Evolutionary conservation across 2,329 filamentous ascomycete species (phyloP).

Genomic region (Cordyceps pruinosa): DNA sequence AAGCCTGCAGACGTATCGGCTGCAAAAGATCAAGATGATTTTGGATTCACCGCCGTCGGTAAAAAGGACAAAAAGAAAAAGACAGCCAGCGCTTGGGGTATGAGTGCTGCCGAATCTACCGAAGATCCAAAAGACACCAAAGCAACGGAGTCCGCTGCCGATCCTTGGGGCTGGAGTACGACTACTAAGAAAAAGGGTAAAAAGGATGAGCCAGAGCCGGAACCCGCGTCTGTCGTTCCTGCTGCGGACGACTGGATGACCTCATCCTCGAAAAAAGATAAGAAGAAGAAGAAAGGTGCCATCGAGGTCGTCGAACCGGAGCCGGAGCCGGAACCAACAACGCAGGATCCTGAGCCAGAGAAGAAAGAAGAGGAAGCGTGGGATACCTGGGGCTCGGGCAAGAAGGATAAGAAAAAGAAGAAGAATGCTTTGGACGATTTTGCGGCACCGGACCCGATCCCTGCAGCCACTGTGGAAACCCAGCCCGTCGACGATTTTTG

Average conservation of each 20-base stretch:
- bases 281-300: slow-evolving; percentile 31
- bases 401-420: slow-evolving; percentile 30
- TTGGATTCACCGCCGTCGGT: slow-evolving; percentile 23
- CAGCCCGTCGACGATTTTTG: slow-evolving; percentile 16
- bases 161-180: slow-evolving; percentile 31
- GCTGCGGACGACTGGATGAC: slow-evolving; percentile 19
- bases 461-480: slow-evolving; percentile 8
- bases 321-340: slow-evolving; percentile 16
- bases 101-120: slow-evolving; percentile 26
- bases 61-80: slow-evolving; percentile 41
- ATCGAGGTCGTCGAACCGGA: slow-evolving; percentile 20
- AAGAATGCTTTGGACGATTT: slow-evolving; percentile 18
- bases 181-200: slow-evolving; percentile 37
- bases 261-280: slow-evolving; percentile 27
- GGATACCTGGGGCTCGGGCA: slow-evolving; percentile 23
- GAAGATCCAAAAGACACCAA: slow-evolving; percentile 25
- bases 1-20: slow-evolving; percentile 22
- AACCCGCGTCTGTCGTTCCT: slow-evolving; percentile 19
- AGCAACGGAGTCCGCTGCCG: slow-evolving; percentile 22
- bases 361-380: slow-evolving; percentile 26
- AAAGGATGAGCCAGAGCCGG: slow-evolving; percentile 21
- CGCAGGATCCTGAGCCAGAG: slow-evolving; percentile 22
- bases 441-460: slow-evolving; percentile 1
- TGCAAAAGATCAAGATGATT: slow-evolving; percentile 28
- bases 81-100: slow-evolving; percentile 28